phyloP scores from a whole-genome alignment of 176 grass and related monocot genomes.

The Lolium rigidum region DNA sequence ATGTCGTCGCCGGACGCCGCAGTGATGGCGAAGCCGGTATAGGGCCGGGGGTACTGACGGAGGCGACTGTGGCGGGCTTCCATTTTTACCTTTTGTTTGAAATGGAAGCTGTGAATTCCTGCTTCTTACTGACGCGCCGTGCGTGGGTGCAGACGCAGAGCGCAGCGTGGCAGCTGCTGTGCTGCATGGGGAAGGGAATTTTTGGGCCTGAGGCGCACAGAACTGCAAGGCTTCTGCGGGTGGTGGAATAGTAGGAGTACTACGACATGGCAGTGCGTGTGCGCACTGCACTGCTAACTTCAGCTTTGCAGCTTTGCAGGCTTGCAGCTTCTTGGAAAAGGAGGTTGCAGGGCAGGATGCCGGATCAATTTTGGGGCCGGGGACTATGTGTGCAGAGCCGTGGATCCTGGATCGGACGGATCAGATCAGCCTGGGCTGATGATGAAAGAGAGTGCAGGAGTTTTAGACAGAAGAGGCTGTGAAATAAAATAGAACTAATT shows the following conservation, averaged over 20 bases:
- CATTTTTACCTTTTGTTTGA: conserved; percentile 61
- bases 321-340: not conserved
- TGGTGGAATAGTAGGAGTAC: not conserved
- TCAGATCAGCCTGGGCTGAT: not conserved
- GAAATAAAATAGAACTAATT: too few relatives aligned
- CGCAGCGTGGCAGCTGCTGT: conserved; percentile 5
- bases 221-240: not conserved
- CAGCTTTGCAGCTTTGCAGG: conserved; percentile 1
- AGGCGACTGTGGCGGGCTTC: conserved; percentile 30
- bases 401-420: conserved; percentile 13
- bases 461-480: too few relatives aligned
- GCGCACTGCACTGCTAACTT: not conserved
- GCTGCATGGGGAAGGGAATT: conserved; percentile 32
- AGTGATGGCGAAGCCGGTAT: conserved; percentile 26
- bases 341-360: not conserved
- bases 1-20: conserved; percentile 19
- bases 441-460: not conserved
- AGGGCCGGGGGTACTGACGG: not conserved
- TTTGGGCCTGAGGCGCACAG: not conserved
- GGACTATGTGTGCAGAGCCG: not conserved
- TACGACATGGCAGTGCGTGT: not conserved
- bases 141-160: not conserved
- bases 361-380: not conserved
- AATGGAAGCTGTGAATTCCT: conserved; percentile 53
- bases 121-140: conserved; percentile 45